Evolutionary conservation across 306 rosid species (phyloP).

Genomic region (Glycine latifolia): DNA sequence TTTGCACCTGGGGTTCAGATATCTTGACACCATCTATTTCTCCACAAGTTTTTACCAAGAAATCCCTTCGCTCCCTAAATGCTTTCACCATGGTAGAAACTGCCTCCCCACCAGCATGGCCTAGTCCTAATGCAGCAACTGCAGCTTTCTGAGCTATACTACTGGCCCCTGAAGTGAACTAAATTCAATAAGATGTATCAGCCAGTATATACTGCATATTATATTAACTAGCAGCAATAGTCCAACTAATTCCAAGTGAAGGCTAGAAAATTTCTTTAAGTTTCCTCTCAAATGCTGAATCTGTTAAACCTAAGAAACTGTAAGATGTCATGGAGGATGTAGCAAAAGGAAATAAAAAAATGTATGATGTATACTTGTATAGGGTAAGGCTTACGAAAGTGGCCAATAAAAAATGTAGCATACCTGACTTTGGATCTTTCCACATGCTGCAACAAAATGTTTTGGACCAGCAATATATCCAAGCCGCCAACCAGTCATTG

Average conservation of each 20-base stretch:
- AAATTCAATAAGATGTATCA: conserved; percentile 48
- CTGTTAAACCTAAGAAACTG: conserved; percentile 32
- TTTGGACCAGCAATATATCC: conserved; percentile 97
- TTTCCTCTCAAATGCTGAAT: conserved; percentile 21
- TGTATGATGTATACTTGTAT: neutral
- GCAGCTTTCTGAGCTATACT: conserved; percentile 96
- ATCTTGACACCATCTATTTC: conserved; percentile 82
- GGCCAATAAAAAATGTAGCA: conserved; percentile 30
- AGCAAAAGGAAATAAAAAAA: conserved; percentile 30
- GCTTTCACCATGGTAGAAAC: conserved; percentile 90
- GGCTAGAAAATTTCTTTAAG: neutral
- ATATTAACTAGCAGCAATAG: conserved; percentile 4
- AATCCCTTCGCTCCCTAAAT: conserved; percentile 89
- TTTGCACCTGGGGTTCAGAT: conserved; percentile 82
- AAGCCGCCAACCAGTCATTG: conserved; percentile 99
- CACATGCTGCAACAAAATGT: conserved; percentile 83
- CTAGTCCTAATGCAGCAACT: conserved; percentile 93
- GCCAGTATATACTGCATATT: conserved; percentile 19
- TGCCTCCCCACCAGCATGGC: conserved; percentile 94
- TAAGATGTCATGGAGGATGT: neutral
- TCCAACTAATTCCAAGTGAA: conserved; percentile 38
- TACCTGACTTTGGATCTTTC: conserved; percentile 97
- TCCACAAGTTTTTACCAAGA: conserved; percentile 79
- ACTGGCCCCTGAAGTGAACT: conserved; percentile 94
- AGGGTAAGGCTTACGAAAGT: conserved; percentile 18